Percentiles rank a stretch among this genome's conserved stretches.
These are phyloP conservation scores for Solanum virginianum DNA, from an alignment of 257 asterid species.

Conservation along the genomic window DNA sequence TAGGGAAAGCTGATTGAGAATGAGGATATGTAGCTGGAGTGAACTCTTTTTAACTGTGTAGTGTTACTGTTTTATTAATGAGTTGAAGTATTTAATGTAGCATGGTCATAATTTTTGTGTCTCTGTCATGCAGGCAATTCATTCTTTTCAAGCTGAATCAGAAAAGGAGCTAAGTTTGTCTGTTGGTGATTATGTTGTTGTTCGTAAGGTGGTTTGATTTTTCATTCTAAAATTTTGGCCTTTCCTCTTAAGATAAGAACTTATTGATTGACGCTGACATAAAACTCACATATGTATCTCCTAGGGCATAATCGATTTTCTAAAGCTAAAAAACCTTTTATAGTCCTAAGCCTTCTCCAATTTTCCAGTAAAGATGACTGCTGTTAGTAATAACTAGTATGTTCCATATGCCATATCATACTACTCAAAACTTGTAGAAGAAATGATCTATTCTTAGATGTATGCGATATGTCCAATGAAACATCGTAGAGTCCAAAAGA, in stretches of 20 bases:
- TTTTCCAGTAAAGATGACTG: not conserved
- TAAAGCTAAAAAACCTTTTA: not conserved
- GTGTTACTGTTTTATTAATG: not conserved
- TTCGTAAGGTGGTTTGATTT: slow-evolving; percentile 51
- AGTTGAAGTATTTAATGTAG: not conserved
- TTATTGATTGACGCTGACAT: not conserved
- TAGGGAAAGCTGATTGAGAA: not conserved
- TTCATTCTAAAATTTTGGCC: not conserved
- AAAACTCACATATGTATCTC: not conserved
- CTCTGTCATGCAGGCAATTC: slow-evolving; percentile 38
- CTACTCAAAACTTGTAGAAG: not conserved
- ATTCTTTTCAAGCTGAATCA: slow-evolving; percentile 66
- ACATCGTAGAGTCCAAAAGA: not conserved
- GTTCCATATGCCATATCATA: not conserved
- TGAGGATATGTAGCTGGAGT: not conserved
- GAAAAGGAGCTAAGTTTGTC: slow-evolving; percentile 80
- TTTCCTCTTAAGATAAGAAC: not conserved
- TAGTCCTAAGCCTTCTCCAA: not conserved
- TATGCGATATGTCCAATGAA: not conserved
- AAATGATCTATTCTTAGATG: not conserved
- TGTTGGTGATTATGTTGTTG: slow-evolving; percentile 77
- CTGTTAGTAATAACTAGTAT: not conserved
- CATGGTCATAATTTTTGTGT: not conserved
- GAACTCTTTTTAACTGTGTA: not conserved
- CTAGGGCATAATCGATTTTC: not conserved